Percentiles rank a stretch among this genome's conserved stretches.
These are phyloP conservation scores for Fraxinus velutina DNA, from an alignment of 305 asterid species.

Conservation along the genomic window DNA sequence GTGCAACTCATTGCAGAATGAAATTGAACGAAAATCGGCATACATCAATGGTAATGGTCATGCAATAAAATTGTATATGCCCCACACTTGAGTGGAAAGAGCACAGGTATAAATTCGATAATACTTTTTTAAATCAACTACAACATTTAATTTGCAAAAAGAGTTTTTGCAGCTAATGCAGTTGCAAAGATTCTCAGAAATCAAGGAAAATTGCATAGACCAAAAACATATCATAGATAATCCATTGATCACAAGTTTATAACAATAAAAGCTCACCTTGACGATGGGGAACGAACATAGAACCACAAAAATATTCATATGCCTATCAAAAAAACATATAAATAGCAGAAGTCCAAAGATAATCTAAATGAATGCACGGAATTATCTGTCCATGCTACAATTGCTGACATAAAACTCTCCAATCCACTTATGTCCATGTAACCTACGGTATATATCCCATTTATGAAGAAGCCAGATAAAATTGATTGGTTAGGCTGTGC, in stretches of 20 bases:
- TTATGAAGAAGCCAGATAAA: neutral
- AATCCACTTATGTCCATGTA: neutral
- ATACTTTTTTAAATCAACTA: constrained; percentile 8
- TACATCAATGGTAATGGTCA: neutral
- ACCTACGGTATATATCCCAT: neutral
- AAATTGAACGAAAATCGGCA: neutral
- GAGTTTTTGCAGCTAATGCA: neutral
- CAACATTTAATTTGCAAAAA: constrained; percentile 1
- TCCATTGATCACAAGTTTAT: neutral
- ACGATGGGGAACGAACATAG: neutral
- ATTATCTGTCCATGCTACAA: neutral
- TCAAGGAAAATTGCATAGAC: constrained; percentile 1
- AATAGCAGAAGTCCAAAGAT: neutral
- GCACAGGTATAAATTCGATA: neutral
- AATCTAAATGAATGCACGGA: neutral
- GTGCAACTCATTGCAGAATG: neutral
- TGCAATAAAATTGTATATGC: neutral
- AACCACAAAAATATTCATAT: neutral
- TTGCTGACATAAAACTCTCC: neutral
- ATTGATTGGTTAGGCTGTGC: neutral
- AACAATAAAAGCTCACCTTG: neutral
- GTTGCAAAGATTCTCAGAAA: constrained; percentile 1
- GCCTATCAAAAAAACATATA: neutral
- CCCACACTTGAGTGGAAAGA: neutral
- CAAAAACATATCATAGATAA: neutral